Conservation (phyloP, 768 basidiomycete genomes). For the Nevesoporus exiguus region DNA sequence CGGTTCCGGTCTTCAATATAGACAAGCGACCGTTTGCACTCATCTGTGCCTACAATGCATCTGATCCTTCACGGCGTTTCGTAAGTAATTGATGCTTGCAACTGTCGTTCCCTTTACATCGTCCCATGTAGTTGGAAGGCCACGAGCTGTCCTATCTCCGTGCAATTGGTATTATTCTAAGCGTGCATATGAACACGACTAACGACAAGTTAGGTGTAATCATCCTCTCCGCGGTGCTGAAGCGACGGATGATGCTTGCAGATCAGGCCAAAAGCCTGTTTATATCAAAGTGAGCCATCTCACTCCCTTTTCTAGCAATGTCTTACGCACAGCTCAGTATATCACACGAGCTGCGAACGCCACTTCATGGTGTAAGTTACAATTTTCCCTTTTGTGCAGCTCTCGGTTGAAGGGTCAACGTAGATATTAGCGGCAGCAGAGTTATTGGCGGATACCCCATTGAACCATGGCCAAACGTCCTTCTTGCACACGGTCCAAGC, state of each 20-base stretch:
- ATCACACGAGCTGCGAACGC: constrained; percentile 88
- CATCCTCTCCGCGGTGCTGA: constrained; percentile 88
- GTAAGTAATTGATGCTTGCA: constrained; percentile 39
- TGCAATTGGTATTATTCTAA: constrained; percentile 61
- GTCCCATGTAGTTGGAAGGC: constrained; percentile 64
- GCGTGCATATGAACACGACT: not conserved
- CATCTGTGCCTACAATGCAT: constrained; percentile 87
- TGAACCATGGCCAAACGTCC: constrained; percentile 77
- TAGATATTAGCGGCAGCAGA: constrained; percentile 91
- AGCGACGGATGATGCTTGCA: constrained; percentile 88
- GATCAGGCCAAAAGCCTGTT: constrained; percentile 93
- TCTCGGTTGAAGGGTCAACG: constrained; percentile 1
- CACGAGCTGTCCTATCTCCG: constrained; percentile 89
- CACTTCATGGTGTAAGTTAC: constrained; percentile 74
- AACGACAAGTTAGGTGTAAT: constrained; percentile 60
- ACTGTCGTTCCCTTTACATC: constrained; percentile 7
- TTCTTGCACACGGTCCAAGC: constrained; percentile 93
- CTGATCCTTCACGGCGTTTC: constrained; percentile 75
- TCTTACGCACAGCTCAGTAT: constrained; percentile 49
- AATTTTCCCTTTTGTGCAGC: not conserved
- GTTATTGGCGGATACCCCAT: constrained; percentile 77
- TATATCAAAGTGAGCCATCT: constrained; percentile 72
- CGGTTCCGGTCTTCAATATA: constrained; percentile 90
- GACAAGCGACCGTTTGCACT: constrained; percentile 90
- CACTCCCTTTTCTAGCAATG: not conserved